Percentiles rank a stretch among this genome's conserved stretches.
phyloP scores from a whole-genome alignment of 257 asterid genomes.

The Solanum bulbocastanum region DNA sequence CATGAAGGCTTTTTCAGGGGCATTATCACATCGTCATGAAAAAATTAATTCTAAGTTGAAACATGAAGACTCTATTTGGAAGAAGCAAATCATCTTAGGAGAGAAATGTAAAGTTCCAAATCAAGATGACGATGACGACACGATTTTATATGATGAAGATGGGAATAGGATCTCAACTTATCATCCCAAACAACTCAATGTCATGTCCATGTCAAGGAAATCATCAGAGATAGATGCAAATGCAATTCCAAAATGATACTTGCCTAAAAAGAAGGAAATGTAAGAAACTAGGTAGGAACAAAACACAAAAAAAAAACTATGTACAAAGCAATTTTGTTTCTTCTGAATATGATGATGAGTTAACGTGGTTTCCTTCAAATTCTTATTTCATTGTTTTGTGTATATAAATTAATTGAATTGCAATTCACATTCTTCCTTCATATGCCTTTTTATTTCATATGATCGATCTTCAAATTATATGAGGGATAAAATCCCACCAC shows the following conservation, averaged over 20 bases:
- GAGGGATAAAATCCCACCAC: background rate
- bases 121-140: slow-evolving; percentile 31
- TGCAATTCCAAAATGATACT: slow-evolving; percentile 1
- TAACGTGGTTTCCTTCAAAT: background rate
- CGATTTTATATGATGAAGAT: slow-evolving; percentile 47
- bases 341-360: background rate
- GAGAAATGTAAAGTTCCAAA: slow-evolving; percentile 66
- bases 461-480: background rate
- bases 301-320: background rate
- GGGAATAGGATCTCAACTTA: slow-evolving; percentile 48
- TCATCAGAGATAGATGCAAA: background rate
- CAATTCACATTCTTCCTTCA: background rate
- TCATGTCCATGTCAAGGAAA: slow-evolving; percentile 9
- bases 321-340: background rate
- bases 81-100: slow-evolving; percentile 73
- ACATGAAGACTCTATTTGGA: slow-evolving; percentile 82
- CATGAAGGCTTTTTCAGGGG: slow-evolving; percentile 22
- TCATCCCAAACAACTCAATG: slow-evolving; percentile 26
- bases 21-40: background rate
- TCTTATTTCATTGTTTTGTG: background rate
- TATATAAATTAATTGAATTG: background rate
- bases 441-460: background rate
- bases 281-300: background rate
- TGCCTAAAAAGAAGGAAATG: background rate
- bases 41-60: slow-evolving; percentile 29